These are phyloP conservation scores for Moniliophthora roreri DNA, from an alignment of 1,284 basidiomycete genomes.

Conservation along the genomic window DNA sequence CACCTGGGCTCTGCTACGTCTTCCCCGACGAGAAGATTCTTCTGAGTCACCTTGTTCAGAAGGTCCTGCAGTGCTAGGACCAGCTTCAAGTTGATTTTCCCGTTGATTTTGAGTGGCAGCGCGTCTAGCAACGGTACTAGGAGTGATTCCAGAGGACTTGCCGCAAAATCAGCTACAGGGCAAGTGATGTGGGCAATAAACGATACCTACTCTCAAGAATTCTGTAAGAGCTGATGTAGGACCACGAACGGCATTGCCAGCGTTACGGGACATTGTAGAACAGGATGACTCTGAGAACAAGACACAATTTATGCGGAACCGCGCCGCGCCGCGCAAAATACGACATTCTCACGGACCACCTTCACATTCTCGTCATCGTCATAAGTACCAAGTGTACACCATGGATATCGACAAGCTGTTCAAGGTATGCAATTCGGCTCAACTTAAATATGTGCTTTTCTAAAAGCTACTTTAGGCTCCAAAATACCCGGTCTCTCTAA, in stretches of 20 bases:
- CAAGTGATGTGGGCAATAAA: conserved; percentile 12
- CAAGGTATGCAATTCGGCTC: conserved; percentile 51
- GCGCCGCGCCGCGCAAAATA: not conserved
- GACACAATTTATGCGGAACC: not conserved
- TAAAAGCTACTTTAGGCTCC: conserved; percentile 50
- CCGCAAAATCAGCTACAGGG: not conserved
- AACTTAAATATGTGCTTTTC: not conserved
- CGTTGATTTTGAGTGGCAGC: conserved; percentile 41
- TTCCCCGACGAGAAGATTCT: not conserved
- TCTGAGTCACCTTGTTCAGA: conserved; percentile 20
- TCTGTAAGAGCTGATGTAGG: conserved; percentile 92
- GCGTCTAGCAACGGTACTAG: conserved; percentile 64
- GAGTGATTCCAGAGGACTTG: conserved; percentile 80
- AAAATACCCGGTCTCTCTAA: conserved; percentile 50
- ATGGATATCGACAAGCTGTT: conserved; percentile 85
- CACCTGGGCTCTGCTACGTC: conserved; percentile 7
- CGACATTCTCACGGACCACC: conserved; percentile 3
- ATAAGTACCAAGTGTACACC: conserved; percentile 3
- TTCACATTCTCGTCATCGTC: not conserved
- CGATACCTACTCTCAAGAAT: conserved; percentile 82
- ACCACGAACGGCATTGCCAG: conserved; percentile 79
- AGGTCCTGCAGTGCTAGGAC: conserved; percentile 31
- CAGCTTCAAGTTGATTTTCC: conserved; percentile 49
- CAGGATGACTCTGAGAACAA: not conserved
- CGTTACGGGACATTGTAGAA: conserved; percentile 41